phyloP scores from a whole-genome alignment of 1,284 basidiomycete species.

The Leccinum solheimii region DNA sequence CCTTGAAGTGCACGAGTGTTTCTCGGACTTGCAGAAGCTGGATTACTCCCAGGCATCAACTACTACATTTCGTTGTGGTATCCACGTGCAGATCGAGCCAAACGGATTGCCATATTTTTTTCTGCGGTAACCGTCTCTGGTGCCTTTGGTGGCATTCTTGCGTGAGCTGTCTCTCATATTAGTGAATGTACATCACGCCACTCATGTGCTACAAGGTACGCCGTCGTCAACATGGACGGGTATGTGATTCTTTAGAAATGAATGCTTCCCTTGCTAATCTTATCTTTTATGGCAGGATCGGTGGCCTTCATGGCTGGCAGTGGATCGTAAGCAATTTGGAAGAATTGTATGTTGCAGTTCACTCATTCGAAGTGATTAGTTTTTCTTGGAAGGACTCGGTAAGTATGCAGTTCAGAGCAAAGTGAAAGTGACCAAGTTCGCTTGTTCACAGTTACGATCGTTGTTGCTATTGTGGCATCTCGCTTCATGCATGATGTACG shows the following conservation, averaged over 20 bases:
- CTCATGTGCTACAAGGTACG: slow-evolving; percentile 19
- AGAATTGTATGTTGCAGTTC: neutral
- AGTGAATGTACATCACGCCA: neutral
- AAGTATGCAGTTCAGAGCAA: neutral
- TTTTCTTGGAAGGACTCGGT: slow-evolving; percentile 32
- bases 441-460: neutral
- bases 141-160: slow-evolving; percentile 42
- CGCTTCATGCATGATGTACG: neutral
- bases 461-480: neutral
- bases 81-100: slow-evolving; percentile 46
- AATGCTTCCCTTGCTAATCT: neutral
- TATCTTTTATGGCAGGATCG: slow-evolving; percentile 18
- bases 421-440: neutral
- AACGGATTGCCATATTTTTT: slow-evolving; percentile 56
- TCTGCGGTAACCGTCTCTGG: slow-evolving; percentile 58
- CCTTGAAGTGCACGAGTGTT: slow-evolving; percentile 32
- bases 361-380: slow-evolving; percentile 17
- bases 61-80: slow-evolving; percentile 59
- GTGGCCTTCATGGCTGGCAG: neutral
- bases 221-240: slow-evolving; percentile 37
- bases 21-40: slow-evolving; percentile 39
- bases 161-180: slow-evolving; percentile 15
- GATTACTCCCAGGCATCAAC: slow-evolving; percentile 52
- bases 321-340: neutral
- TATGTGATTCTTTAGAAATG: slow-evolving; percentile 15